Percentiles rank a stretch among this genome's conserved stretches.
phyloP scores from a whole-genome alignment of 106 monocot genomes.

The Chionographis japonica region DNA sequence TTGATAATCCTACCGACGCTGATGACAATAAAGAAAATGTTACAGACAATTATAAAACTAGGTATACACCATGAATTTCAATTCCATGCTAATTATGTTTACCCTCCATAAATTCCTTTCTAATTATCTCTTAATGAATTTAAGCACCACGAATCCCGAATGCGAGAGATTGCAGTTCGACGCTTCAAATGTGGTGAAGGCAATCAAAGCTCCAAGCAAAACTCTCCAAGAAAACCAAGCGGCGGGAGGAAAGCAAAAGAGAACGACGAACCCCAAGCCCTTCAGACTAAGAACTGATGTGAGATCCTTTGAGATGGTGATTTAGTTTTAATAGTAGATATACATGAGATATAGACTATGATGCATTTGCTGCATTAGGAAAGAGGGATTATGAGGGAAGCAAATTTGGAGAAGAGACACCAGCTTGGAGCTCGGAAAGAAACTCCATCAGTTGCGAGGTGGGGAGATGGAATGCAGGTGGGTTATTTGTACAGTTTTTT shows the following conservation, averaged over 20 bases:
- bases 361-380: constrained; percentile 20
- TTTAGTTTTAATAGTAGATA: background rate
- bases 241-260: constrained; percentile 28
- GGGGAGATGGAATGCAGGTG: constrained; percentile 9
- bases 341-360: background rate
- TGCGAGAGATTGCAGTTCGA: constrained; percentile 11
- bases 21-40: constrained; percentile 65
- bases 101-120: no score
- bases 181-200: constrained; percentile 24
- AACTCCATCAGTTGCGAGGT: background rate
- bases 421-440: constrained; percentile 20
- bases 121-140: background rate
- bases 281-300: constrained; percentile 87
- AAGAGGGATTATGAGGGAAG: constrained; percentile 61
- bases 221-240: background rate
- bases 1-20: constrained; percentile 6
- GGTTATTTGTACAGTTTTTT: background rate
- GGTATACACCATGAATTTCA: constrained; percentile 5
- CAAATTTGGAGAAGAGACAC: constrained; percentile 43
- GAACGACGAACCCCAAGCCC: constrained; percentile 67
- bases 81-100: background rate
- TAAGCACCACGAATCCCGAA: constrained; percentile 3
- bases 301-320: constrained; percentile 1
- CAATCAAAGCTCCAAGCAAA: constrained; percentile 16
- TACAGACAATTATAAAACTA: constrained; percentile 1